These are phyloP conservation scores for Allantophomopsis lycopodina DNA, from an alignment of 2,329 filamentous ascomycete species.

Conservation along the genomic window DNA sequence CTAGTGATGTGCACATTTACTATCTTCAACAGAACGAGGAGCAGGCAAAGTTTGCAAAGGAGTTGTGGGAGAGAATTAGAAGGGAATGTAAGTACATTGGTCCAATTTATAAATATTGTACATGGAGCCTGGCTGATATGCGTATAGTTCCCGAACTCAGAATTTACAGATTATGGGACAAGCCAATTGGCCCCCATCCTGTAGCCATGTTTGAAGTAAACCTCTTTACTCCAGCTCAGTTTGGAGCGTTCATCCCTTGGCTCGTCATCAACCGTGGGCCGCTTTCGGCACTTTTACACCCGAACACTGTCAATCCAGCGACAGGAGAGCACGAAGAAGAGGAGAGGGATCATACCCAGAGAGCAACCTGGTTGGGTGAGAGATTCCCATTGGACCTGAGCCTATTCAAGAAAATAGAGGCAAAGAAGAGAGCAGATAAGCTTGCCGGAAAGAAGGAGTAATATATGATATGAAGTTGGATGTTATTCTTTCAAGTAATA, in stretches of 20 bases:
- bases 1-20: conserved; percentile 79
- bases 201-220: conserved; percentile 91
- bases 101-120: background rate
- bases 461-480: too few relatives aligned
- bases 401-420: conserved; percentile 24
- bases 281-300: conserved; percentile 67
- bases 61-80: conserved; percentile 66
- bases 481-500: too few relatives aligned
- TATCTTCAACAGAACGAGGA: conserved; percentile 50
- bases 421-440: conserved; percentile 1
- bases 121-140: background rate
- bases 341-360: conserved; percentile 25
- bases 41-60: conserved; percentile 53
- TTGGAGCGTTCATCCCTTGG: conserved; percentile 82
- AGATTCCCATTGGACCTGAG: conserved; percentile 44
- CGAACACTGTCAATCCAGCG: conserved; percentile 56
- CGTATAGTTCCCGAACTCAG: conserved; percentile 65
- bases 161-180: conserved; percentile 67
- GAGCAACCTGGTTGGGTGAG: conserved; percentile 65
- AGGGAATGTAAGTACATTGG: conserved; percentile 50
- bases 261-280: conserved; percentile 70
- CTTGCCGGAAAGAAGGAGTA: too few relatives aligned
- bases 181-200: conserved; percentile 69
- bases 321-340: conserved; percentile 20
- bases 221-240: conserved; percentile 71